Percentiles rank a stretch among this genome's conserved stretches.
phyloP scores from a whole-genome alignment of 345 rosid species.

The Theobroma cacao region DNA sequence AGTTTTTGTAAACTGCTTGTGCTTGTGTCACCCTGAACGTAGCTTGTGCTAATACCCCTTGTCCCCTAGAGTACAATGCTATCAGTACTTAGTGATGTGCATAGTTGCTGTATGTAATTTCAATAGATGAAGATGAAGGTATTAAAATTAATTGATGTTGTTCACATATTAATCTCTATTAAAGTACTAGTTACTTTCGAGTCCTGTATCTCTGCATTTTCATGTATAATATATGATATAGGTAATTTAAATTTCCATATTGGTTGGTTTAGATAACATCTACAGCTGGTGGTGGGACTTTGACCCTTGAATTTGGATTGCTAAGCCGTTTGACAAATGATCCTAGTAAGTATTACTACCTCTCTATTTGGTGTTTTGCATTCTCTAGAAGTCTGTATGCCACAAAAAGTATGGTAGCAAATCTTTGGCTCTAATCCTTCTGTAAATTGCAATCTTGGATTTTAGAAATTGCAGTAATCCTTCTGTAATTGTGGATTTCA shows the following conservation, averaged over 20 bases:
- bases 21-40: not conserved
- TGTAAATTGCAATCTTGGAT: not conserved
- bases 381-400: not conserved
- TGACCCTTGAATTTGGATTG: constrained; percentile 93
- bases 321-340: constrained; percentile 92
- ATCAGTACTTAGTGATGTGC: not conserved
- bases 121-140: not conserved
- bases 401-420: not conserved
- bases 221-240: not conserved
- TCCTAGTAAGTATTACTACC: constrained; percentile 58
- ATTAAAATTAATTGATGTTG: not conserved
- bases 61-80: not conserved
- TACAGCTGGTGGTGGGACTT: constrained; percentile 98
- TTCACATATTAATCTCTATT: not conserved
- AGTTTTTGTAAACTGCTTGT: constrained; percentile 8
- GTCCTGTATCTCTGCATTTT: not conserved
- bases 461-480: not conserved
- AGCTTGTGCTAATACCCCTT: not conserved
- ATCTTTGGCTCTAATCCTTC: not conserved
- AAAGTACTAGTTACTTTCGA: not conserved
- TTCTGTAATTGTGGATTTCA: not conserved
- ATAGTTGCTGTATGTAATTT: not conserved
- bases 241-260: constrained; percentile 14
- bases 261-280: constrained; percentile 73
- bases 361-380: not conserved